Evolutionary conservation across 1,284 basidiomycete genomes (phyloP), one percentile per base, ranked within the genome.

Genomic region (Cutaneotrichosporon sp.): DNA sequence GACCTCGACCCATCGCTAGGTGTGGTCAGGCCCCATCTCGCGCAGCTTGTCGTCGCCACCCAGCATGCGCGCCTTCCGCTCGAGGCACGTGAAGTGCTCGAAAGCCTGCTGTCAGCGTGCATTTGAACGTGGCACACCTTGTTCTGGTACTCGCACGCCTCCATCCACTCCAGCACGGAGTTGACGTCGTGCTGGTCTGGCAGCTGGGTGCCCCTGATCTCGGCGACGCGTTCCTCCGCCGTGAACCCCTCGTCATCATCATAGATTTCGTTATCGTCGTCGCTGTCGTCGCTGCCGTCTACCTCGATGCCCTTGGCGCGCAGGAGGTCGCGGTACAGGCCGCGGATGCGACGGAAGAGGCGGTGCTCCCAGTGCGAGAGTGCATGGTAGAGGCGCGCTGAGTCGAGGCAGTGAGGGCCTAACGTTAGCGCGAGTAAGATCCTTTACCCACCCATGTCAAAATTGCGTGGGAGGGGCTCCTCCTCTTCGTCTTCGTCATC

Each of bases 301-400:
- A 49, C 14, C 7, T 29, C 46, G 16, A 49, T 22, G 29, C 51
- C 20, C 36, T 60, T 54, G 20, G 58, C 58, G 2, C 53, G 34
- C 10, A 60, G 34, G 9, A 60, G 53, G 10, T 60, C 47, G n/a
- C 52, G 45, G 46, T 60, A 60, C 43, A 55, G 46, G 8, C 34
- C 22, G 4, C 38, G 42, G 10, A 60, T 27, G 34, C 53, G 46
- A 16, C 25, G 46, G 36, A 38, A 60, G n/a, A 60, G 27, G 3
- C 16, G 13, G 34, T 60, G 33, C 27, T 60, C 58, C 58, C 58
- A 60, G 53, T 60, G 58, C 3, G 53, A 50, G 11, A 60, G 53
- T 11, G 14, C 9, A 46, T 60, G 58, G 53, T 36, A 60, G 2
- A 54, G 58, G 3, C 36, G 31, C 13, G 58, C 33, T 8, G 31